Evolutionary conservation across 257 asterid species (phyloP), one percentile per base, ranked within the genome.

Genomic region (Coffea canephora): DNA sequence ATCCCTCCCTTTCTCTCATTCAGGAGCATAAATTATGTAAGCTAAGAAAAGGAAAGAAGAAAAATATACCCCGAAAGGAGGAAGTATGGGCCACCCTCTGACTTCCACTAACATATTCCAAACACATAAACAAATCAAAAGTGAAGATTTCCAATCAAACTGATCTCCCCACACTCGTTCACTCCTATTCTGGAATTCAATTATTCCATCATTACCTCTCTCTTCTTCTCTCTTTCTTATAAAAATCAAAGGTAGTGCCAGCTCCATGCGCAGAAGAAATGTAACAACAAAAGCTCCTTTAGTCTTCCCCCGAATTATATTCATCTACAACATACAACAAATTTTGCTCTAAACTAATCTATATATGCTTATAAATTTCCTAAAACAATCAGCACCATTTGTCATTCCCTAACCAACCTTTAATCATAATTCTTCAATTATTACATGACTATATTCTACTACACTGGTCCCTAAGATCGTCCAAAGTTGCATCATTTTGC

Each of bases 61-160:
- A 39, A 70, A 27, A 18, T 69, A 84, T 80, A 82, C 84, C 85
- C 85, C 76, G 80, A 87, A 85, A 85, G 81, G 49, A 73, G 77
- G 77, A 52, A 52, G 68, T 46, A 78, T 81, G 89, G 87, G 90
- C 87, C 92, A 87, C 66, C 87, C 82, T 86, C 91, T 90, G 88
- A 90, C 90, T 87, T 89, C 93, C 96, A 91, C 96, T 90, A 88
- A 86, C 89, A 89, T 89, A 90, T 91, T 91, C 90, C 89, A 78
- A 80, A 87, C 91, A 87, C 19, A 90, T 89, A 84, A 87, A 88
- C 89, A 91, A 91, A 85, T 86, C 73, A 78, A 86, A 90, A 90
- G 91, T 83, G 88, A 90, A 90, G 84, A 87, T 86, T 88, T 84
- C 86, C 89, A 87, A 87, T 90, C 94, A 88, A 48, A 87, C 84